phyloP scores from a whole-genome alignment of 2,329 filamentous ascomycete species.

The Rhinocladiella similis region DNA sequence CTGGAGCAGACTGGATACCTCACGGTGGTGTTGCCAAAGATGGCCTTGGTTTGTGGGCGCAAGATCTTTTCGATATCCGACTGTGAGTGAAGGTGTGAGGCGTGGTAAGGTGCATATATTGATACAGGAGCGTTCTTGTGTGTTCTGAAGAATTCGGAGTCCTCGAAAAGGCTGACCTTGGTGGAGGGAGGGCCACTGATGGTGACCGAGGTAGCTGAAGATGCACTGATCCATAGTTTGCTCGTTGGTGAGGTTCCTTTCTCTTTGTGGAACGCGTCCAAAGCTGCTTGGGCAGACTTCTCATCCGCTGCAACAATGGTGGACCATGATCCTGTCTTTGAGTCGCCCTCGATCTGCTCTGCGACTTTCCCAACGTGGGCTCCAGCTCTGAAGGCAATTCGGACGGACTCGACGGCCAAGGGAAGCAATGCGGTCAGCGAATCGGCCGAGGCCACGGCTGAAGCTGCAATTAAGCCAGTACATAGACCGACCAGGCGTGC shows the following conservation, averaged over 20 bases:
- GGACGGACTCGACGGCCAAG: slow-evolving; percentile 43
- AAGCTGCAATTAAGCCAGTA: slow-evolving; percentile 43
- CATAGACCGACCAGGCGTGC: slow-evolving; percentile 44
- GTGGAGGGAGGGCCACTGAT: slow-evolving; percentile 59
- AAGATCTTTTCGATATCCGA: slow-evolving; percentile 55
- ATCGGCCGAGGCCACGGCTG: slow-evolving; percentile 41
- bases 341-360: slow-evolving; percentile 37
- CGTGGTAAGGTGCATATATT: slow-evolving; percentile 61
- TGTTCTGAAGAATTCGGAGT: slow-evolving; percentile 47
- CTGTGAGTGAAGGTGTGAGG: slow-evolving; percentile 54
- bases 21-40: slow-evolving; percentile 32
- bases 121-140: slow-evolving; percentile 55
- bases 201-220: slow-evolving; percentile 60
- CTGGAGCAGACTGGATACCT: slow-evolving; percentile 41
- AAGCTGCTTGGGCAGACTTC: slow-evolving; percentile 29
- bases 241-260: slow-evolving; percentile 51
- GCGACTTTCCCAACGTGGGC: slow-evolving; percentile 41
- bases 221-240: slow-evolving; percentile 59
- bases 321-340: slow-evolving; percentile 40
- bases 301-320: slow-evolving; percentile 40
- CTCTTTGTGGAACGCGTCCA: slow-evolving; percentile 34
- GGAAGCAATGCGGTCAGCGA: slow-evolving; percentile 45
- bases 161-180: slow-evolving; percentile 53
- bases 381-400: slow-evolving; percentile 46
- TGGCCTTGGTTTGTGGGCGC: slow-evolving; percentile 34